These are phyloP conservation scores for Exophiala aquamarina DNA, from an alignment of 2,329 filamentous ascomycete species.

Conservation along the genomic window DNA sequence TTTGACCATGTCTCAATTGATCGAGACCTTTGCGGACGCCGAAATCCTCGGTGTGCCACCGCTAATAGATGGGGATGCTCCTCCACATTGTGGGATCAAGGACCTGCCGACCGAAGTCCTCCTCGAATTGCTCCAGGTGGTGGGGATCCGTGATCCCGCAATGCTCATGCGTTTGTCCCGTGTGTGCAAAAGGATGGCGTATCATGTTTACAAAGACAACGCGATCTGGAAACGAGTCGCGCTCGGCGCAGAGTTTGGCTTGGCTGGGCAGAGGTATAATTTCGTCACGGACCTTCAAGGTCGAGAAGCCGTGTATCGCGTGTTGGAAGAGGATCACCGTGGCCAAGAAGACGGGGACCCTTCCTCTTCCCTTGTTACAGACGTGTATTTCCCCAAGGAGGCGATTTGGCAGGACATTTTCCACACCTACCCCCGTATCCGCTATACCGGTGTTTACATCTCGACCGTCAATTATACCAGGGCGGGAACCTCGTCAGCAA, in stretches of 20 bases:
- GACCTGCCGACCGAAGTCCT: constrained; percentile 80
- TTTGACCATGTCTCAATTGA: constrained; percentile 64
- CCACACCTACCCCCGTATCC: constrained; percentile 76
- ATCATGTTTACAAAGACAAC: constrained; percentile 79
- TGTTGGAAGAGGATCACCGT: constrained; percentile 33
- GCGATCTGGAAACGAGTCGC: constrained; percentile 81
- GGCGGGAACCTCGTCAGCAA: constrained; percentile 70
- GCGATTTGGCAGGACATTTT: constrained; percentile 67
- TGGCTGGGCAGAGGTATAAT: constrained; percentile 77
- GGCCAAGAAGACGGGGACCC: constrained; percentile 26
- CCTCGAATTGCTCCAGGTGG: constrained; percentile 71
- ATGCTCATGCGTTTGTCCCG: constrained; percentile 72
- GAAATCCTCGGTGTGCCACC: constrained; percentile 68
- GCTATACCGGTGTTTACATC: constrained; percentile 96
- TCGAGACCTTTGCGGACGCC: constrained; percentile 71
- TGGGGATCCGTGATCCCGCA: constrained; percentile 73
- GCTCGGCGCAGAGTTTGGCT: constrained; percentile 70
- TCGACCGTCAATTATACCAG: constrained; percentile 94
- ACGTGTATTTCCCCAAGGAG: constrained; percentile 25
- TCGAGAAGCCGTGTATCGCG: constrained; percentile 21
- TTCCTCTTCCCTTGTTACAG: constrained; percentile 28
- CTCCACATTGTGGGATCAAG: constrained; percentile 78
- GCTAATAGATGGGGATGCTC: constrained; percentile 67
- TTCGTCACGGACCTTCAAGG: constrained; percentile 65
- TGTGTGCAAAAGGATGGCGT: constrained; percentile 86